Evolutionary conservation across 1,139 yeast genomes (phyloP).

Genomic region (Pichia sp.): DNA sequence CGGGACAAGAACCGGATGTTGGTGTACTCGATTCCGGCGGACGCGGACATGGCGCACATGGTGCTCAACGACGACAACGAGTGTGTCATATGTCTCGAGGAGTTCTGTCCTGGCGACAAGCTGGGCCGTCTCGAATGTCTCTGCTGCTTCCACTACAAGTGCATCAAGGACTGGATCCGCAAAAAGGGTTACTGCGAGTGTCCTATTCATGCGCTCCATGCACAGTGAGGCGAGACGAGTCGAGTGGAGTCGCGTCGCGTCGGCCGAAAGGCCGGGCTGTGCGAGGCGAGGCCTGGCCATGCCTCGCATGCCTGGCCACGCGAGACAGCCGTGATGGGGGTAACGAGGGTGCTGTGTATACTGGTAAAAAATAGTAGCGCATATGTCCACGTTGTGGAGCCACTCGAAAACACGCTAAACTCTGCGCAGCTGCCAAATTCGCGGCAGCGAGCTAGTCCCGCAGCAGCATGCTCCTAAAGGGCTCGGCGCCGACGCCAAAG

Average conservation of each 20-base stretch:
- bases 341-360: too few species aligned
- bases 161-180: slow-evolving; percentile 87
- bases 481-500: neutral
- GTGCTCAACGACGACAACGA: slow-evolving; percentile 47
- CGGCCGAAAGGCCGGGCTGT: too few species aligned
- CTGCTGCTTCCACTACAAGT: slow-evolving; percentile 86
- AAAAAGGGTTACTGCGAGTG: slow-evolving; percentile 83
- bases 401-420: too few species aligned
- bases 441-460: neutral
- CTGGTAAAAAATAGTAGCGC: too few species aligned
- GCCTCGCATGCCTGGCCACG: too few species aligned
- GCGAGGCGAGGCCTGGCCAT: too few species aligned
- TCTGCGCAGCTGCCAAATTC: neutral
- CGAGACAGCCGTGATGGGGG: too few species aligned
- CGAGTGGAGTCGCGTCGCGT: too few species aligned
- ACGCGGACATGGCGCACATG: slow-evolving; percentile 8
- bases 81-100: slow-evolving; percentile 93
- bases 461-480: neutral
- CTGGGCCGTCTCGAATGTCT: slow-evolving; percentile 92
- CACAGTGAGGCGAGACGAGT: slow-evolving; percentile 4
- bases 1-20: slow-evolving; percentile 72
- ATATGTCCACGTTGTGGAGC: too few species aligned
- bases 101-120: slow-evolving; percentile 75
- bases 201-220: slow-evolving; percentile 65
- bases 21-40: slow-evolving; percentile 62